Conservation (phyloP, 1,139 yeast species). For the Groenewaldozyma auringiensis region DNA sequence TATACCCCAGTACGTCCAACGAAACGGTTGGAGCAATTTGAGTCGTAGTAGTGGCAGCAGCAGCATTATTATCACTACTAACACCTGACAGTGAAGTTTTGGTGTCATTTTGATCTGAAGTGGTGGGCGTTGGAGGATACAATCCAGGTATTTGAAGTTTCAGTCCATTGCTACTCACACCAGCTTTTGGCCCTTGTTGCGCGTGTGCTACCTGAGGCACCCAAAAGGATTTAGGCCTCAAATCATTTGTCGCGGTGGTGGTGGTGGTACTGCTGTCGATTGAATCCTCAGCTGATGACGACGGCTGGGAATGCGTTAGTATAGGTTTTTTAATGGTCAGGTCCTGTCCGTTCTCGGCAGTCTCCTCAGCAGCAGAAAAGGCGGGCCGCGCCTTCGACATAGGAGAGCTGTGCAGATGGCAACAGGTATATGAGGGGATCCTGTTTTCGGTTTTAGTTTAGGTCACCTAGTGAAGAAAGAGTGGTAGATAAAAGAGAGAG, state of each 20-base stretch:
- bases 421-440: no score
- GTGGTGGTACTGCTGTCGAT: neutral
- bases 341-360: neutral
- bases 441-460: no score
- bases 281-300: no score
- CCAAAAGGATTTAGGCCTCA: neutral
- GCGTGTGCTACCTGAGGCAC: neutral
- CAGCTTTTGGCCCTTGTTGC: neutral
- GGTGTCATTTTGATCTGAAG: neutral
- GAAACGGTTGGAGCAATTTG: no score
- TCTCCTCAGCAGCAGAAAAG: neutral
- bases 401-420: no score
- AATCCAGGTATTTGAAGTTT: neutral
- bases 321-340: neutral
- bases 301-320: no score
- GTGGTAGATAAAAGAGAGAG: no score
- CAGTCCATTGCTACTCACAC: neutral
- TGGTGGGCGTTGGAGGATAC: neutral
- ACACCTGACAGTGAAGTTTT: no score
- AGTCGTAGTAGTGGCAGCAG: no score
- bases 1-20: neutral
- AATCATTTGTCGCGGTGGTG: neutral
- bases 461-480: no score
- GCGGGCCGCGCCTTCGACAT: neutral
- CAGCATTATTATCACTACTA: no score